Base-by-base conservation (phyloP, 78 protist species). In the Emiliania huxleyi region DNA sequence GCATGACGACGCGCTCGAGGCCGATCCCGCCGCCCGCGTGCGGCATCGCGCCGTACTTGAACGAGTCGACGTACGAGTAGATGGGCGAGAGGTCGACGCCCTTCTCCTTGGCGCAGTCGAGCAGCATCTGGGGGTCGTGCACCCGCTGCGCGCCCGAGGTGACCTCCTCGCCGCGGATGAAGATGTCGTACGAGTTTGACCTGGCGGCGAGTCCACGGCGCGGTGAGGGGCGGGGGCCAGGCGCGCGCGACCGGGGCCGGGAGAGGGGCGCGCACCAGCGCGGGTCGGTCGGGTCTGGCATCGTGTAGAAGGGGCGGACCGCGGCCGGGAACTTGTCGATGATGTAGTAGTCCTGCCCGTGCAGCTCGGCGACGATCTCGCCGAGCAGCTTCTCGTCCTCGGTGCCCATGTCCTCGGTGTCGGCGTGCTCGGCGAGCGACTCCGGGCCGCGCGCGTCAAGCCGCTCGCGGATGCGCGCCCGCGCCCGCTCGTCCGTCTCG, bases 231-330 rank as follows among this genome's bases (percentile, higher is more conserved):
- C n/a, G n/a, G n/a, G n/a, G n/a, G n/a, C n/a, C n/a, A n/a, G n/a
- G n/a, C n/a, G n/a, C n/a, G n/a, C n/a, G n/a, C n/a, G n/a, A n/a
- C n/a, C n/a, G n/a, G n/a, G n/a, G n/a, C n/a, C n/a, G n/a, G n/a
- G n/a, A n/a, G n/a, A n/a, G n/a, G n/a, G n/a, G n/a, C n/a, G n/a
- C n/a, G n/a, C n/a, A n/a, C 29, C 8, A 52, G 62, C 15, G 8
- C 45, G 77, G 96, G 46, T 73, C 75, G 55, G 69, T 48, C 38
- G 99, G 97, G 88, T 95, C 96, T 35, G 99, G 98, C 99, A 98
- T 98, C 21, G 99, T 99, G 98, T 99, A 99, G 98, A 99, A 99
- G 75, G 99, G 99, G 26, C 99, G 98, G 40, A 94, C 98, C 6
- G 91, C 85, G 35, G 90, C 29, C 29, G 99, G 99, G 97, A 95